Conservation (phyloP, 768 basidiomycete genomes). For the Mycena pura region DNA sequence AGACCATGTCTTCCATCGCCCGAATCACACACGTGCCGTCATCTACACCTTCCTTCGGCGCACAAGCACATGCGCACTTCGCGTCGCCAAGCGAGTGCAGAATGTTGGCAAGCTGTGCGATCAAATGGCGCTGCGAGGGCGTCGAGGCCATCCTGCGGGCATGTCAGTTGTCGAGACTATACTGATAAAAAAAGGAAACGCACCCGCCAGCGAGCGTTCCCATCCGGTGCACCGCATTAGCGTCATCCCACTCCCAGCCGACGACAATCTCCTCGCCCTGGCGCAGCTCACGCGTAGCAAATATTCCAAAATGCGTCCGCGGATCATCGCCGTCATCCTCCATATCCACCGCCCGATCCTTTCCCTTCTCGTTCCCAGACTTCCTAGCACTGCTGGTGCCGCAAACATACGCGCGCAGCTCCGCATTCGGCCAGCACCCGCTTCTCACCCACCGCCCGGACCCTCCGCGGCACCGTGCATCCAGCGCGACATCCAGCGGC, state of each 20-base stretch:
- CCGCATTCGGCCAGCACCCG: conserved; percentile 73
- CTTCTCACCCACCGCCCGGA: conserved; percentile 57
- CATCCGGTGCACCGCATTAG: conserved; percentile 72
- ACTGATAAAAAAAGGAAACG: conserved; percentile 41
- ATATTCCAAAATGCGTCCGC: conserved; percentile 68
- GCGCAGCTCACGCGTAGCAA: conserved; percentile 76
- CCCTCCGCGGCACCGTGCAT: conserved; percentile 75
- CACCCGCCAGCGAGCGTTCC: conserved; percentile 60
- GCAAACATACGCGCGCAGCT: conserved; percentile 47
- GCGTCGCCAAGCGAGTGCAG: conserved; percentile 67
- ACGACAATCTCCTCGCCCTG: conserved; percentile 87
- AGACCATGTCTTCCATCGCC: conserved; percentile 28
- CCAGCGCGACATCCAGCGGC: conserved; percentile 80
- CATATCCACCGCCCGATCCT: conserved; percentile 19
- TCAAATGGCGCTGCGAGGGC: conserved; percentile 56
- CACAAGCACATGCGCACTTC: conserved; percentile 59
- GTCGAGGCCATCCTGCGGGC: conserved; percentile 43
- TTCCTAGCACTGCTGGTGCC: conserved; percentile 52
- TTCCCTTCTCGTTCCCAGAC: conserved; percentile 15
- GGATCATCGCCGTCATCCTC: conserved; percentile 25
- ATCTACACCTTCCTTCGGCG: neutral
- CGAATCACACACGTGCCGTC: conserved; percentile 8
- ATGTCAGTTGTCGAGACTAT: neutral
- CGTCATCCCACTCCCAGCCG: conserved; percentile 98
- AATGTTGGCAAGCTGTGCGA: conserved; percentile 71